A percentile compares a stretch with the other conserved stretches of the same genome.
phyloP scores from a whole-genome alignment of 208 protist genomes.

The Acanthamoeba lugdunensis region DNA sequence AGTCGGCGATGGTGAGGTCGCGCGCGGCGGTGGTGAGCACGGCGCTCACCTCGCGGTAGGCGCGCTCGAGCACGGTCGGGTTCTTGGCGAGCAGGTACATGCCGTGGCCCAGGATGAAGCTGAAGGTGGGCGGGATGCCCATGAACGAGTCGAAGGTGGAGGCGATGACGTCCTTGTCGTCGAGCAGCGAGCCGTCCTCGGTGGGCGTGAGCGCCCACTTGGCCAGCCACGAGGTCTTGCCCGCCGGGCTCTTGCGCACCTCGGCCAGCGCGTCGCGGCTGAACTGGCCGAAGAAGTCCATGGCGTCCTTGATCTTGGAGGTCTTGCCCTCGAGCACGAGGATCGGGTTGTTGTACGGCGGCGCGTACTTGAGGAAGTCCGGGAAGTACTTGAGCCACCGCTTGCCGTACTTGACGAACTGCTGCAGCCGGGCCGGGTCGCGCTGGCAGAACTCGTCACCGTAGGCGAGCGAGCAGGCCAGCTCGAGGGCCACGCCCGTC shows the following conservation, averaged over 20 bases:
- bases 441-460: background rate
- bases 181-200: constrained; percentile 5
- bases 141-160: background rate
- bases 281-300: constrained; percentile 11
- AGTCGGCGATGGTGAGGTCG: constrained; percentile 1
- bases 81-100: constrained; percentile 43
- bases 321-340: constrained; percentile 2
- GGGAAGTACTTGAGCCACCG: constrained; percentile 5
- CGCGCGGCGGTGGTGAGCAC: background rate
- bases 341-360: constrained; percentile 25
- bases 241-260: background rate
- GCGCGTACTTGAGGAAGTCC: constrained; percentile 3
- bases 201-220: constrained; percentile 17
- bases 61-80: background rate
- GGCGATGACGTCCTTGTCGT: constrained; percentile 16
- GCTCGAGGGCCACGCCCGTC: background rate
- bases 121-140: constrained; percentile 9
- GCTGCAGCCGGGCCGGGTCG: constrained; percentile 4
- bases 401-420: background rate
- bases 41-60: background rate
- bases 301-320: constrained; percentile 6
- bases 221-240: background rate
- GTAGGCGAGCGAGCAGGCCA: background rate
- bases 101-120: background rate
- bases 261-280: background rate